Conservation (phyloP, 805 yeast genomes). For the Candida yuanshanica region DNA sequence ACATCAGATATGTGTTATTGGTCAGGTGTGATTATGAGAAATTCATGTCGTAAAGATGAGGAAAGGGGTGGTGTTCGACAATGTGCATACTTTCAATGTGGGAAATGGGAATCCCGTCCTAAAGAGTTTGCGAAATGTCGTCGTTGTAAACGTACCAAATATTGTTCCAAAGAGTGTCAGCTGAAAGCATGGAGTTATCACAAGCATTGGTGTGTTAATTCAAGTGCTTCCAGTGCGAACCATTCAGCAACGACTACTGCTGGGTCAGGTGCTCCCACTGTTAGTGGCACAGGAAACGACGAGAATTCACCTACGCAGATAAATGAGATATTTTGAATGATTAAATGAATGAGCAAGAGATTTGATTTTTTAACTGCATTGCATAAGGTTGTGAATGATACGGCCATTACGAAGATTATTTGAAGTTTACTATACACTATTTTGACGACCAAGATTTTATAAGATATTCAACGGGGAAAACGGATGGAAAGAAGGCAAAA, state of each 20-base stretch:
- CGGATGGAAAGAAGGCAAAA: too few species aligned
- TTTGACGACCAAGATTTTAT: too few species aligned
- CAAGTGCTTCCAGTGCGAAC: slow-evolving; percentile 10
- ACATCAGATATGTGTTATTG: slow-evolving; percentile 85
- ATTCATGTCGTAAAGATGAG: slow-evolving; percentile 90
- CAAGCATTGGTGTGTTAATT: slow-evolving; percentile 78
- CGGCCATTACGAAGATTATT: not conserved
- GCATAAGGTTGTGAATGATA: not conserved
- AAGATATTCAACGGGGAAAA: too few species aligned
- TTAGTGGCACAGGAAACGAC: not conserved
- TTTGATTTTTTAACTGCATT: not conserved
- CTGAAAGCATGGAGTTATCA: slow-evolving; percentile 89
- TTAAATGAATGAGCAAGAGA: too few species aligned
- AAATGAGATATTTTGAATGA: not conserved
- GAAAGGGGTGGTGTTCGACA: slow-evolving; percentile 84
- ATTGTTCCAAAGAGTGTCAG: slow-evolving; percentile 91
- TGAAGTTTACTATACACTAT: too few species aligned
- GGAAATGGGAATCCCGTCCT: slow-evolving; percentile 88
- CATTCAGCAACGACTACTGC: not conserved
- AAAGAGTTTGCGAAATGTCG: slow-evolving; percentile 93
- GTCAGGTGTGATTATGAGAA: slow-evolving; percentile 97
- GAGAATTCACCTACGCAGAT: not conserved
- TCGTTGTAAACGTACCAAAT: slow-evolving; percentile 90
- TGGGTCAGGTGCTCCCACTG: not conserved
- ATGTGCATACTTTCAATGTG: slow-evolving; percentile 91